Percentiles rank a stretch among this genome's conserved stretches.
Evolutionary conservation across 1,284 basidiomycete genomes (phyloP).

Genomic region (Ganoderma sinense): DNA sequence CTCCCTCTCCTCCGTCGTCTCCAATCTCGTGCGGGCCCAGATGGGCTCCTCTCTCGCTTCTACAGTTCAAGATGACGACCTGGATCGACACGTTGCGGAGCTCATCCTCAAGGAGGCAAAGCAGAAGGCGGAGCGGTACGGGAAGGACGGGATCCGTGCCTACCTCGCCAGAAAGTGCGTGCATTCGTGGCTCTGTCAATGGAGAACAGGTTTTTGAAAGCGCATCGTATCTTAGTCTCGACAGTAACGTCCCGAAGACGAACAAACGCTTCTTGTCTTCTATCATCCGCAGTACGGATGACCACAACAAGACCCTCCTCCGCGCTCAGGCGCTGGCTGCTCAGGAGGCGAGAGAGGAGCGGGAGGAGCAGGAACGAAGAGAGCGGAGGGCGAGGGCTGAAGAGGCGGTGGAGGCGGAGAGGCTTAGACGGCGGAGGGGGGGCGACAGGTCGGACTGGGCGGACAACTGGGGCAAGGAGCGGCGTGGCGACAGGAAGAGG

Average conservation of each 20-base stretch:
- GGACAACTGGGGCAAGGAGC: constrained; percentile 38
- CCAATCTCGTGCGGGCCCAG: constrained; percentile 82
- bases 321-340: constrained; percentile 80
- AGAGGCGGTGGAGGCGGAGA: constrained; percentile 73
- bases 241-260: constrained; percentile 75
- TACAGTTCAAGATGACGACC: constrained; percentile 80
- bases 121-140: constrained; percentile 81
- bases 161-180: constrained; percentile 62
- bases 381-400: constrained; percentile 70
- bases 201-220: constrained; percentile 9
- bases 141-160: constrained; percentile 70
- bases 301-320: constrained; percentile 88
- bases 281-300: constrained; percentile 90
- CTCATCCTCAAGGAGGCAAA: constrained; percentile 91
- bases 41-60: constrained; percentile 74
- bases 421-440: constrained; percentile 52
- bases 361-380: constrained; percentile 66
- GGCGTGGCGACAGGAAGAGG: constrained; percentile 39
- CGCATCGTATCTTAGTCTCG: constrained; percentile 25
- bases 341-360: constrained; percentile 70
- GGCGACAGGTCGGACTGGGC: constrained; percentile 40
- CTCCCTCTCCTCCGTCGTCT: constrained; percentile 85
- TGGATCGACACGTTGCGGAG: constrained; percentile 89
- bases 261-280: constrained; percentile 92
- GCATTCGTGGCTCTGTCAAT: not conserved